Percentiles rank a stretch among this genome's conserved stretches.
Conservation (phyloP, 2,329 filamentous ascomycete species). For the Colletotrichum sp. region DNA sequence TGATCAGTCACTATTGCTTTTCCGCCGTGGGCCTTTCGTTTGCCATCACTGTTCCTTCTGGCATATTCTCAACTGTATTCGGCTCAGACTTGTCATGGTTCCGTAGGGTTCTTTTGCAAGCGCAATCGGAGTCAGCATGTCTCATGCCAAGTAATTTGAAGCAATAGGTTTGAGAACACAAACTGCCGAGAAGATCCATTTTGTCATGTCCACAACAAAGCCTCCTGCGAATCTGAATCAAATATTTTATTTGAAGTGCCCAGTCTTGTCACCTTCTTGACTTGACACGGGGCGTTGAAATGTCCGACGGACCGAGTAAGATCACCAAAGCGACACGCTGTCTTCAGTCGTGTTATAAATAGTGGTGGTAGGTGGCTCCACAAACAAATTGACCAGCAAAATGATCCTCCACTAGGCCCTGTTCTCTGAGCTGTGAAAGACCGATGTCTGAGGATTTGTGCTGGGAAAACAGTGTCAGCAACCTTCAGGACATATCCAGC, state of each 20-base stretch:
- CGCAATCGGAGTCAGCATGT: too few relatives aligned
- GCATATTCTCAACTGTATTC: too few relatives aligned
- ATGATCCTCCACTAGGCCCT: neutral
- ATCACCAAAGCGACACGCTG: accelerated
- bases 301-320: accelerated
- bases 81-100: accelerated
- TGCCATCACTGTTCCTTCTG: accelerated
- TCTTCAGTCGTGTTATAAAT: accelerated
- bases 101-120: accelerated
- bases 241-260: too few relatives aligned
- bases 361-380: neutral
- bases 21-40: accelerated
- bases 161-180: too few relatives aligned
- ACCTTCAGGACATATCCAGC: neutral
- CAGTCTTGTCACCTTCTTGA: too few relatives aligned
- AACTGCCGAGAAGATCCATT: accelerated
- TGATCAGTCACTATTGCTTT: too few relatives aligned
- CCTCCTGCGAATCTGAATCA: accelerated
- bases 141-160: too few relatives aligned
- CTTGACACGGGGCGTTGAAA: too few relatives aligned
- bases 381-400: neutral
- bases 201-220: too few relatives aligned
- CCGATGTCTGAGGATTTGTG: neutral
- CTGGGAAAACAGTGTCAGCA: neutral
- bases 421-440: neutral